phyloP scores from a whole-genome alignment of 1,284 basidiomycete species.

The Omphalotus olearius region DNA sequence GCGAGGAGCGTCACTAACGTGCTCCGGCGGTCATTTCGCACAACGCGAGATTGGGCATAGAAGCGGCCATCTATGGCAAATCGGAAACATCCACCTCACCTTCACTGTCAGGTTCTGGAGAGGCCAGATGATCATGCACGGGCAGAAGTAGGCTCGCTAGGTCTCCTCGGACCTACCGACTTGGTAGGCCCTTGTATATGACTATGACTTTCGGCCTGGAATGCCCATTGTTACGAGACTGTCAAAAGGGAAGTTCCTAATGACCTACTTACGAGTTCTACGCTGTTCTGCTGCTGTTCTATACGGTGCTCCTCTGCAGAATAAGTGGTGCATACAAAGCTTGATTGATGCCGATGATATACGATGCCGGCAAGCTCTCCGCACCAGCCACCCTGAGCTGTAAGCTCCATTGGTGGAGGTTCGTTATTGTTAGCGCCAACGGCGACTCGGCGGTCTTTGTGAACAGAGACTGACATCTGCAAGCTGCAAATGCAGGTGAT shows the following conservation, averaged over 20 bases:
- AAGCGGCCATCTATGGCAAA: conserved; percentile 16
- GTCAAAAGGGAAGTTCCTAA: conserved; percentile 27
- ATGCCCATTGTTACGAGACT: conserved; percentile 29
- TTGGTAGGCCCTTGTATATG: conserved; percentile 25
- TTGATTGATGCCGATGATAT: conserved; percentile 18
- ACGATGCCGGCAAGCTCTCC: conserved; percentile 24
- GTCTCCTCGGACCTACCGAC: conserved; percentile 24
- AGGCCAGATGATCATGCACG: conserved; percentile 28
- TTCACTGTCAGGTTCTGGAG: conserved; percentile 27
- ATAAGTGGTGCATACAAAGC: too few species aligned
- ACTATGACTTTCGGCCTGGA: conserved; percentile 27
- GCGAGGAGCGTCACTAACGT: not conserved
- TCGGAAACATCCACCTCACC: conserved; percentile 19
- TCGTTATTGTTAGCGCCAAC: conserved; percentile 27
- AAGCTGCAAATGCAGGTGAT: too few species aligned
- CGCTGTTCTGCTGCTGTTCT: conserved; percentile 16
- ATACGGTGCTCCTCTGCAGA: too few species aligned
- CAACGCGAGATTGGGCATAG: conserved; percentile 21
- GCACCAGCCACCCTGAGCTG: conserved; percentile 13
- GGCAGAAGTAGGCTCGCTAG: conserved; percentile 31
- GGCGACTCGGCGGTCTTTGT: conserved; percentile 17
- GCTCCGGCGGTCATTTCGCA: conserved; percentile 12
- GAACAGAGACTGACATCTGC: conserved; percentile 13
- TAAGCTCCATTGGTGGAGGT: conserved; percentile 24
- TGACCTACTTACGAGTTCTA: conserved; percentile 28